phyloP scores from a whole-genome alignment of 768 basidiomycete genomes.

The Dacryopinax primogenitus region DNA sequence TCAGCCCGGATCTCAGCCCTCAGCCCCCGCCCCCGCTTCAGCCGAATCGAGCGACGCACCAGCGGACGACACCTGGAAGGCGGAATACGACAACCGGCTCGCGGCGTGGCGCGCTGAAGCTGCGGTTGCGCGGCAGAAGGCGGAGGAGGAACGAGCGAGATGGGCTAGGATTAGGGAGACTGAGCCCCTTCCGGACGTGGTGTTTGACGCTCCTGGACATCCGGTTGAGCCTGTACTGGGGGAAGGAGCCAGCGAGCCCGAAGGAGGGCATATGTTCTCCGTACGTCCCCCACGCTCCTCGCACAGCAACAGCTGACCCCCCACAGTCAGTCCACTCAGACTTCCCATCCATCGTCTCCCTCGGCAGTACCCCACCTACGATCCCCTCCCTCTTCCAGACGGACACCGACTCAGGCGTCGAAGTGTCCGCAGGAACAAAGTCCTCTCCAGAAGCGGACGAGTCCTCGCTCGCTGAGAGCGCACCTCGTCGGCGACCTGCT shows the following conservation, averaged over 20 bases:
- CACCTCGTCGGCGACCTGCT: neutral
- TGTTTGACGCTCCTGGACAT: neutral
- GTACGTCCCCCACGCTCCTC: neutral
- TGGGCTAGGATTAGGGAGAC: neutral
- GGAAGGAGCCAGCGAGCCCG: slow-evolving; percentile 5
- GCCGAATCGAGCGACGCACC: neutral
- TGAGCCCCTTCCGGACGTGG: neutral
- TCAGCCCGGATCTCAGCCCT: no score
- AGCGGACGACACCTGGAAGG: slow-evolving; percentile 44
- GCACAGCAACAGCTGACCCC: neutral
- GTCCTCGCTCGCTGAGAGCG: neutral
- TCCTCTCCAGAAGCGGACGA: no score
- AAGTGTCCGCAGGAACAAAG: neutral
- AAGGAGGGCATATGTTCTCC: slow-evolving; percentile 6
- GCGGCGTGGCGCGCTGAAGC: slow-evolving; percentile 59
- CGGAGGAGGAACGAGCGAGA: slow-evolving; percentile 48
- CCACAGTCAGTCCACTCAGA: neutral
- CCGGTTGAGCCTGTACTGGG: no score
- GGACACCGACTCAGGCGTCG: neutral
- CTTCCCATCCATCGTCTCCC: slow-evolving; percentile 4
- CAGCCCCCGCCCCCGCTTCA: no score
- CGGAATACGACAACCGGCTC: slow-evolving; percentile 55
- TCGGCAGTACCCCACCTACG: neutral
- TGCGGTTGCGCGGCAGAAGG: slow-evolving; percentile 58
- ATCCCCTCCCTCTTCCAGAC: slow-evolving; percentile 6